A percentile compares a stretch with the other conserved stretches of the same genome.
These are phyloP conservation scores for Tylopilus sp. DNA, from an alignment of 1,284 basidiomycete genomes.

Conservation along the genomic window DNA sequence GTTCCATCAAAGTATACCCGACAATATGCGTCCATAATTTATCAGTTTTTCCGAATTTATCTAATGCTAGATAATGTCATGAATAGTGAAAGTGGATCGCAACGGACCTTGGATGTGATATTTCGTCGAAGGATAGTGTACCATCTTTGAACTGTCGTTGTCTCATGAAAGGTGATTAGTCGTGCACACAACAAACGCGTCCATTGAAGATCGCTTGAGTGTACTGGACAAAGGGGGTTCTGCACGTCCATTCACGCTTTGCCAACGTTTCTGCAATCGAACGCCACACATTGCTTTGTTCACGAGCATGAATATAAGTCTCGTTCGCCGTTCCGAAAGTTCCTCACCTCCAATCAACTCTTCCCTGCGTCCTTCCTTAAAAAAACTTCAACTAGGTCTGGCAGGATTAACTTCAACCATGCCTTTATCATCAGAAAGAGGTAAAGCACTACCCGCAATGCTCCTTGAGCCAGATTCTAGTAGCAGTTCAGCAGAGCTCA, in stretches of 20 bases:
- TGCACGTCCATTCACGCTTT: slow-evolving; percentile 13
- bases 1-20: too few relatives aligned
- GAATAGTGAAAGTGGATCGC: too few relatives aligned
- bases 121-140: too few relatives aligned
- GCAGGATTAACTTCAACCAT: slow-evolving; percentile 14
- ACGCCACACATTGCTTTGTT: slow-evolving; percentile 10
- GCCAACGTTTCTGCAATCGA: slow-evolving; percentile 15
- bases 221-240: slow-evolving; percentile 8
- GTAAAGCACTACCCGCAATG: slow-evolving; percentile 37
- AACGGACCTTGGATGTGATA: too few relatives aligned
- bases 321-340: background rate
- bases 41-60: too few relatives aligned
- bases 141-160: too few relatives aligned
- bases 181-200: slow-evolving; percentile 31
- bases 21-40: too few relatives aligned
- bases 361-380: slow-evolving; percentile 1
- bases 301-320: slow-evolving; percentile 17
- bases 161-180: background rate
- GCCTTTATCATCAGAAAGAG: slow-evolving; percentile 8
- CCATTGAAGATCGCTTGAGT: slow-evolving; percentile 1
- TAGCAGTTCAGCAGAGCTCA: background rate
- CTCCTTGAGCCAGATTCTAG: slow-evolving; percentile 10
- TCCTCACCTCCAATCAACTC: background rate
- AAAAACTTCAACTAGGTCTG: background rate
- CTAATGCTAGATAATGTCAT: too few relatives aligned